Evolutionary conservation across 495 filamentous ascomycete species (phyloP).

Genomic region (Xylaria venustula): DNA sequence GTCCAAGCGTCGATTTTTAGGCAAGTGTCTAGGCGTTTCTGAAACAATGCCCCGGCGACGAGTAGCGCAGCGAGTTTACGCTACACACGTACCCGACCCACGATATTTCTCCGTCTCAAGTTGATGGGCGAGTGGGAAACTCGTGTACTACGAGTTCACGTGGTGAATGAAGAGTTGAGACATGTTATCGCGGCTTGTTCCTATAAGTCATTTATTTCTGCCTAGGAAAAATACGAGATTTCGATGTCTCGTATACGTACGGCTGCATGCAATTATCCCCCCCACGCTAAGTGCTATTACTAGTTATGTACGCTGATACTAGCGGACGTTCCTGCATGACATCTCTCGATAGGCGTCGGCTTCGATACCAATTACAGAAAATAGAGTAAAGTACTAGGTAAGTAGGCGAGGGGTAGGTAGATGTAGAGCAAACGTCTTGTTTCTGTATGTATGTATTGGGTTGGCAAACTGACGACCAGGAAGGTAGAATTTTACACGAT

Average conservation of each 20-base stretch:
- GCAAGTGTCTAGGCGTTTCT: neutral
- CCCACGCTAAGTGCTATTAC: slow-evolving; percentile 10
- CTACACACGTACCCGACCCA: neutral
- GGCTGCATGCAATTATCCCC: slow-evolving; percentile 12
- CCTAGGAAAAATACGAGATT: slow-evolving; percentile 12
- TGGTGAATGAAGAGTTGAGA: neutral
- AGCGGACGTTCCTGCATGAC: slow-evolving; percentile 1
- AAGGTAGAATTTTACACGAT: no score
- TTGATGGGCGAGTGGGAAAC: neutral
- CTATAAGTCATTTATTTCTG: neutral
- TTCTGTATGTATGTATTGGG: no score
- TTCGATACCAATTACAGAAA: neutral
- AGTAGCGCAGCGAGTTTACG: no score
- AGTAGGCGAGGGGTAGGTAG: no score
- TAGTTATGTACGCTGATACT: neutral
- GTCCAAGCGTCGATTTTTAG: no score
- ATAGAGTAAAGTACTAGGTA: no score
- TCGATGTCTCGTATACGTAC: slow-evolving; percentile 4
- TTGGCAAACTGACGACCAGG: no score
- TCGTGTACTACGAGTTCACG: slow-evolving; percentile 7
- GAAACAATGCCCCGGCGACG: neutral
- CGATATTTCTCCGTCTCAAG: neutral
- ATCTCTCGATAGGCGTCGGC: no score
- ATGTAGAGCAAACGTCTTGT: no score
- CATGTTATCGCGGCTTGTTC: slow-evolving; percentile 5